Base-by-base conservation (phyloP, 306 rosid genomes). In the Ochetophila trinervis region DNA sequence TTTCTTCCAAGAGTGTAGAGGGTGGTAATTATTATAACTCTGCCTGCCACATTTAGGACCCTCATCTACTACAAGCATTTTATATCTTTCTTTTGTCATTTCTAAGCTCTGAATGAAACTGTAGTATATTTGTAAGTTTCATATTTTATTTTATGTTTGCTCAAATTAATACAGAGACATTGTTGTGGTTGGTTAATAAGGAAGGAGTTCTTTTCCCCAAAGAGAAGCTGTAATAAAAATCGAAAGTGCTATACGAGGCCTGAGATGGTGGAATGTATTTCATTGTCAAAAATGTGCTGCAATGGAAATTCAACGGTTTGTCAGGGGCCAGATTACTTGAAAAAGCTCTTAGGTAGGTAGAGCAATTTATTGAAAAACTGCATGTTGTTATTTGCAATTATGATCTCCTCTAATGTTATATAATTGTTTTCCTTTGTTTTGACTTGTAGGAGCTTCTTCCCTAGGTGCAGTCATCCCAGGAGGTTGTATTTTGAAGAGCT, bases 161-260 rank as follows among this genome's bases (percentile, higher is more conserved):
- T 69, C 69, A 13, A 63, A 68, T 62, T 19, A 72, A 63, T 79
- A 35, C 77, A 92, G 96, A 92, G 85, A 60, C 71, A 71, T 72
- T 92, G 74, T 62, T 91, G 89, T 48, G 77, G 91, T 74, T 84
- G 85, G 93, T 75, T 87, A 66, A 80, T 63, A 59, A 79, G 79
- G 74, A 86, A 72, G 50, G 65, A 85, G 27, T 80, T 82, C 70
- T 57, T 74, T 65, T 58, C 80, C 61, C n/a, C 89, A 62, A 76
- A 77, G 78, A 81, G 76, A 68, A 9, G 88, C 91, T 66, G 80
- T 60, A 27, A 60, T 84, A 70, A 84, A 82, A 75, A 70, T 92
- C 55, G 95, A 89, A 69, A 78, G 87, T 65, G 77, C 78, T 45
- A 47, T 78, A 48, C 81, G 85, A 57, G 70, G 88, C 50, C 19